Percentiles rank a stretch among this genome's conserved stretches.
These are phyloP conservation scores for Neurospora tetraspora DNA, from an alignment of 495 filamentous ascomycete genomes.

Conservation along the genomic window DNA sequence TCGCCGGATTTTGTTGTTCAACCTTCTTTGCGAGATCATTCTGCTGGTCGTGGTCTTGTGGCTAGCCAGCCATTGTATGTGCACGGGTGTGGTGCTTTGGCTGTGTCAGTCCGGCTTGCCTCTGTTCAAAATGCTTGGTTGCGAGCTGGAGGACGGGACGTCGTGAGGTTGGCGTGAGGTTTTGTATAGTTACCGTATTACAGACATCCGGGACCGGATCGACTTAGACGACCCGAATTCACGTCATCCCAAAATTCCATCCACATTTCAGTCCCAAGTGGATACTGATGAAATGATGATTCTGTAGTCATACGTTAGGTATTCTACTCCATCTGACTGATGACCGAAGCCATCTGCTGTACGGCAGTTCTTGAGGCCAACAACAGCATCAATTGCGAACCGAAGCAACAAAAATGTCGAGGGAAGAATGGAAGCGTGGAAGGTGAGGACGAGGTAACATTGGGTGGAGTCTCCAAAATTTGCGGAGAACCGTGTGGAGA, in stretches of 20 bases:
- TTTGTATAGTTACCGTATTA: background rate
- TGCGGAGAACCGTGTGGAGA: background rate
- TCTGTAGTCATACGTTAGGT: background rate
- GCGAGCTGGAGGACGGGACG: background rate
- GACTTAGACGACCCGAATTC: background rate
- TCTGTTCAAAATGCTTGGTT: background rate
- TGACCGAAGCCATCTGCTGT: background rate
- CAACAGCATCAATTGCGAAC: background rate
- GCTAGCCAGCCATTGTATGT: background rate
- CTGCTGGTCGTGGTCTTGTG: background rate
- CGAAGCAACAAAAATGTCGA: background rate
- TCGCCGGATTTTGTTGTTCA: background rate
- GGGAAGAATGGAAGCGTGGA: background rate
- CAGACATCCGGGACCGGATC: background rate
- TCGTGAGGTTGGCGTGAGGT: background rate
- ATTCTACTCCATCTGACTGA: background rate
- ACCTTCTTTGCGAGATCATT: background rate
- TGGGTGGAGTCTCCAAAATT: background rate
- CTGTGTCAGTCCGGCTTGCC: background rate
- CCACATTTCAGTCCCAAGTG: background rate
- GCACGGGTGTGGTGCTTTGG: background rate
- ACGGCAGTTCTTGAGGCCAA: background rate
- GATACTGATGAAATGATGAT: background rate
- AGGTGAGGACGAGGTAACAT: background rate
- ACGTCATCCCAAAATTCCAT: background rate